These are phyloP conservation scores for Rosellinia necatrix DNA, from an alignment of 2,329 filamentous ascomycete species.

Conservation along the genomic window DNA sequence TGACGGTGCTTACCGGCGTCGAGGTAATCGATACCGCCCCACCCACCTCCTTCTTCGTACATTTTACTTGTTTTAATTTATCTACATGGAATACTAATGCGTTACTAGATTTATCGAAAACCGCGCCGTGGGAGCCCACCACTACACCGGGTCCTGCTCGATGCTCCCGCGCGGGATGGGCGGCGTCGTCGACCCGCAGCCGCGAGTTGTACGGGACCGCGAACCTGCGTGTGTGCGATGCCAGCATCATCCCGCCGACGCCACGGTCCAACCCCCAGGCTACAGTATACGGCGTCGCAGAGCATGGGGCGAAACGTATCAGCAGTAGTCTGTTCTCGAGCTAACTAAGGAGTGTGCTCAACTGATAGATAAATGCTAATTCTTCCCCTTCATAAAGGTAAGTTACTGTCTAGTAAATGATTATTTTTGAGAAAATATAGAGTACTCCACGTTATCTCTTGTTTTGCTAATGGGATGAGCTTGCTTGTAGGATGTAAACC, in stretches of 20 bases:
- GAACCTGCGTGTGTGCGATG: background rate
- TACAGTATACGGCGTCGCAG: background rate
- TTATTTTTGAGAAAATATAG: too few relatives aligned
- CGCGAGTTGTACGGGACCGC: background rate
- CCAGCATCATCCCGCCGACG: background rate
- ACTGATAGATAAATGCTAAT: too few relatives aligned
- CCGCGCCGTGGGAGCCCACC: background rate
- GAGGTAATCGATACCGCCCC: background rate
- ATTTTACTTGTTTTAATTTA: background rate
- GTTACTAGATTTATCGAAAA: background rate
- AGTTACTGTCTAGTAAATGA: too few relatives aligned
- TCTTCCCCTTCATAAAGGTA: too few relatives aligned
- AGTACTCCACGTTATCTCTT: too few relatives aligned
- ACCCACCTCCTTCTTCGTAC: background rate
- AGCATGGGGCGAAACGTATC: background rate
- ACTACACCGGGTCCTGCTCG: background rate
- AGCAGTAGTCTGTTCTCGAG: too few relatives aligned
- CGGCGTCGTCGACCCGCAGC: background rate
- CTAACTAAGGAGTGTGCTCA: too few relatives aligned
- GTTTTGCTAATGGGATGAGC: too few relatives aligned
- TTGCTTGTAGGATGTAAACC: too few relatives aligned
- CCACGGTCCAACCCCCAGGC: background rate
- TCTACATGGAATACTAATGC: background rate
- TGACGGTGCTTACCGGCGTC: background rate
- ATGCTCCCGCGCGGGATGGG: slow-evolving; percentile 2